A percentile compares a stretch with the other conserved stretches of the same genome.
These are phyloP conservation scores for Sarocladiaceae sp. DNA, from an alignment of 2,329 filamentous ascomycete species.

Conservation along the genomic window DNA sequence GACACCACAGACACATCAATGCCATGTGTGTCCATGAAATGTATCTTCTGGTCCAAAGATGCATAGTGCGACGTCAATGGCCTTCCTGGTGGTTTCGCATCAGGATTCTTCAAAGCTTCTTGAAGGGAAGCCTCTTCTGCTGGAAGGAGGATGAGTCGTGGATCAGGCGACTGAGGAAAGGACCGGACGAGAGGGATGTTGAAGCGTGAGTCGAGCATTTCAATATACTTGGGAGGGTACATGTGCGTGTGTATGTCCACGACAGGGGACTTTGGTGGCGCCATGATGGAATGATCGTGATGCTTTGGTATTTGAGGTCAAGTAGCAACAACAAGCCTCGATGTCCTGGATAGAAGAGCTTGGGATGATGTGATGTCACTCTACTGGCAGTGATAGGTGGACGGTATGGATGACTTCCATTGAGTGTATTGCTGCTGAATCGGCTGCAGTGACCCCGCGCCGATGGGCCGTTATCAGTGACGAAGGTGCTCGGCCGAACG, in stretches of 20 bases:
- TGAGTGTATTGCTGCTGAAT: too few relatives aligned
- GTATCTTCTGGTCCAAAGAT: slow-evolving; percentile 72
- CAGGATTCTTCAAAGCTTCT: slow-evolving; percentile 48
- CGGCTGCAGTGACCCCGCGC: too few relatives aligned
- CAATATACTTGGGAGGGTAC: slow-evolving; percentile 61
- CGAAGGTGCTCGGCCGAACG: too few relatives aligned
- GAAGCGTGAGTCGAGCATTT: slow-evolving; percentile 53
- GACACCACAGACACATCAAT: slow-evolving; percentile 84
- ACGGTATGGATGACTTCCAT: too few relatives aligned
- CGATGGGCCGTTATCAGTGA: too few relatives aligned
- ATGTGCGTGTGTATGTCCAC: slow-evolving; percentile 69
- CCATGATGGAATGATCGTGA: slow-evolving; percentile 22
- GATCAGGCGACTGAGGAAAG: slow-evolving; percentile 52
- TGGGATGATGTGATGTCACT: too few relatives aligned
- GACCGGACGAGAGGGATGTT: slow-evolving; percentile 68
- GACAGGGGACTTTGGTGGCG: slow-evolving; percentile 33
- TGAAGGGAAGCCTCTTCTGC: slow-evolving; percentile 42
- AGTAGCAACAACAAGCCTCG: too few relatives aligned
- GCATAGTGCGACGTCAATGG: slow-evolving; percentile 83
- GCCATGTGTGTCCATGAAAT: slow-evolving; percentile 80
- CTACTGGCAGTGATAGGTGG: too few relatives aligned
- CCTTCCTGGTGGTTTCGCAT: slow-evolving; percentile 63
- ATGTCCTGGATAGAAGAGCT: too few relatives aligned
- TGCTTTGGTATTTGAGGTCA: too few relatives aligned
- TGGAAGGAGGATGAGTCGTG: slow-evolving; percentile 63